A percentile compares a stretch with the other conserved stretches of the same genome.
Evolutionary conservation across 306 rosid genomes (phyloP).

Genomic region (Vigna reflexopilosa): DNA sequence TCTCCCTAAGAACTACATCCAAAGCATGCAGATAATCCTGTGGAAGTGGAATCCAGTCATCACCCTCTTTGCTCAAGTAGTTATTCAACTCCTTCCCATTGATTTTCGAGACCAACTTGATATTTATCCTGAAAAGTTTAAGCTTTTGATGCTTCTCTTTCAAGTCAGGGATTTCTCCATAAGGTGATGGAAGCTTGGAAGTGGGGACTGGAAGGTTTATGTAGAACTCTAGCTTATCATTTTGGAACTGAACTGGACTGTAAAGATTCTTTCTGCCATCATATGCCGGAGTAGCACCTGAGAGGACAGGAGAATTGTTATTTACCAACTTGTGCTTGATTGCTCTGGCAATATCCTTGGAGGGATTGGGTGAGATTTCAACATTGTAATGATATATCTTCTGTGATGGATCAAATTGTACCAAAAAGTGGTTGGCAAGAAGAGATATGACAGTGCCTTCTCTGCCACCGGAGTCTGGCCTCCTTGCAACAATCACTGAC

Average conservation of each 20-base stretch:
- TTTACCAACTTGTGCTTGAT: conserved; percentile 83
- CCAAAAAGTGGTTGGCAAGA: conserved; percentile 93
- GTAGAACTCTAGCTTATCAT: conserved; percentile 84
- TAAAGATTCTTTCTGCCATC: conserved; percentile 95
- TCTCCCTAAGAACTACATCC: conserved; percentile 92
- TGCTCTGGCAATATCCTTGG: conserved; percentile 79
- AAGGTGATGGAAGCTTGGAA: conserved; percentile 48
- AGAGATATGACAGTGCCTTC: conserved; percentile 85
- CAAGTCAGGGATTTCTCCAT: conserved; percentile 52
- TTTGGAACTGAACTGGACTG: conserved; percentile 82
- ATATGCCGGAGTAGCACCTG: conserved; percentile 81
- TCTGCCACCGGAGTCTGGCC: conserved; percentile 96
- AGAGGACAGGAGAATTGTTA: conserved; percentile 67
- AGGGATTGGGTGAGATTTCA: conserved; percentile 87
- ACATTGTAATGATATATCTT: conserved; percentile 90
- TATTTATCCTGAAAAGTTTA: conserved; percentile 73
- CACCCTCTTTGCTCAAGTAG: conserved; percentile 81
- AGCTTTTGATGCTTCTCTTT: conserved; percentile 59
- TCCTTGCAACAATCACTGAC: conserved; percentile 71
- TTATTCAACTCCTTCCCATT: conserved; percentile 73
- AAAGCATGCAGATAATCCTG: conserved; percentile 98
- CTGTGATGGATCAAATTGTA: conserved; percentile 73
- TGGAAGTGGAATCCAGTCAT: conserved; percentile 90
- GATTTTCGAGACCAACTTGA: conserved; percentile 84
- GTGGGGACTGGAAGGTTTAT: conserved; percentile 75